Percentiles rank a stretch among this genome's conserved stretches.
Evolutionary conservation across 768 basidiomycete species (phyloP).

Genomic region (Pulveroboletus sp.): DNA sequence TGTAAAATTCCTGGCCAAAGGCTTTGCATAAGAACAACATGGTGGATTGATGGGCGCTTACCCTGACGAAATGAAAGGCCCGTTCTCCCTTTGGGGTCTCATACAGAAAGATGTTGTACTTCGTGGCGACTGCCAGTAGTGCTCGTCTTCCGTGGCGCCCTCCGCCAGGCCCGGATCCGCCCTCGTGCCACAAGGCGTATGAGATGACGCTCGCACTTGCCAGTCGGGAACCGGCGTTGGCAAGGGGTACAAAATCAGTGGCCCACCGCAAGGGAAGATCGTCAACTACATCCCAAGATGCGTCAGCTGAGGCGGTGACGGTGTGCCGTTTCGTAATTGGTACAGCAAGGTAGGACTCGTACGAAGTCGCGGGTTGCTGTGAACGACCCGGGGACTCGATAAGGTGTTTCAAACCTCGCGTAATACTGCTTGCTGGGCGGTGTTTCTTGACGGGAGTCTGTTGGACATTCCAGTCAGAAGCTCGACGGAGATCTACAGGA

Average conservation of each 20-base stretch:
- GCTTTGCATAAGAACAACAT: conserved; percentile 1
- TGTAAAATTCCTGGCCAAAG: conserved; percentile 74
- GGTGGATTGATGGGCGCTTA: background rate
- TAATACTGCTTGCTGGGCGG: conserved; percentile 54
- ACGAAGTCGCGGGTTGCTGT: conserved; percentile 24
- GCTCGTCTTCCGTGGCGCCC: conserved; percentile 44
- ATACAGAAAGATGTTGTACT: conserved; percentile 69
- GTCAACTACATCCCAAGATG: conserved; percentile 73
- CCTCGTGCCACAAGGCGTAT: conserved; percentile 70
- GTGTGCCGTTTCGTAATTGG: conserved; percentile 24
- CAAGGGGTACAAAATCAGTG: conserved; percentile 83
- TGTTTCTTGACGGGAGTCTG: conserved; percentile 45
- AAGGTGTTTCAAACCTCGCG: conserved; percentile 62
- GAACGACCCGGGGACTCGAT: conserved; percentile 36
- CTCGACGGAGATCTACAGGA: conserved; percentile 58
- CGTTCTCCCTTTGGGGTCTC: conserved; percentile 82
- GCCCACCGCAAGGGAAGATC: conserved; percentile 78
- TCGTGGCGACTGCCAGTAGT: conserved; percentile 74
- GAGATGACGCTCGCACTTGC: conserved; percentile 54
- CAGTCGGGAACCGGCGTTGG: conserved; percentile 62
- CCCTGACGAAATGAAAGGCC: conserved; percentile 82
- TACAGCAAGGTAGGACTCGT: conserved; percentile 30
- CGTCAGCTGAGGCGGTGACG: conserved; percentile 40
- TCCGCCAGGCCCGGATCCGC: conserved; percentile 42
- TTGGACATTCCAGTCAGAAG: conserved; percentile 50